Base-by-base conservation (phyloP, 805 yeast genomes). In the Lipomyces sp. region DNA sequence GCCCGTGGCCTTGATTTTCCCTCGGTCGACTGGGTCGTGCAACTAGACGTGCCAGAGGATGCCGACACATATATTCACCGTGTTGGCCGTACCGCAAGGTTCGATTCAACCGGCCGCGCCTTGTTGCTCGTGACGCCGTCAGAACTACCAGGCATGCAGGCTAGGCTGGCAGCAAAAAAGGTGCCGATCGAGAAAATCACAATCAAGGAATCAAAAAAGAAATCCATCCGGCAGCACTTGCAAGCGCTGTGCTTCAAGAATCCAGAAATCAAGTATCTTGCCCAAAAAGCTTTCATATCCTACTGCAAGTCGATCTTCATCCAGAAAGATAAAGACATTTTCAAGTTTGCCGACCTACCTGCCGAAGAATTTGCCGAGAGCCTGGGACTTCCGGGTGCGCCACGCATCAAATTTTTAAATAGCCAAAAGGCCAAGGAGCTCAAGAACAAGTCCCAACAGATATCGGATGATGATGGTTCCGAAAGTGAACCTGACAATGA, bases 1-100 rank as follows among this genome's bases (percentile, higher is more conserved):
- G 99, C 99, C 29, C 88, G 99, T 84, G 99, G 99, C 34, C 86
- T 95, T 71, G 99, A 95, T 82, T 94, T 95, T 73, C 99, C 99
- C 63, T 88, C 96, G 35, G 99, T 95, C 62, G 99, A 95, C 81
- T 95, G 99, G 99, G 95, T 95, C 74, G 89, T 95, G 70, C 99
- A 95, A 82, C 92, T 93, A 76, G 99, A 95, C 79, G 98, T 98
- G 62, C 99, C 99, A 77, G 99, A 95, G 88, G 99, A 95, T 81
- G 99, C 99, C 79, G 88, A 98, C 81, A 98, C 95, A 80, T 95
- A 95, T 78, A 94, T 95, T 73, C 99, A 95, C 81, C 87, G 99
- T 80, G 99, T 95, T 45, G 99, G 99, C 72, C 88, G 99, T 84
- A 95, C 99, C 34, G 99, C 99, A 37, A 88, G 99, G 83, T 90